Conservation (phyloP, 2,329 filamentous ascomycete genomes). For the Claviceps cyperi region DNA sequence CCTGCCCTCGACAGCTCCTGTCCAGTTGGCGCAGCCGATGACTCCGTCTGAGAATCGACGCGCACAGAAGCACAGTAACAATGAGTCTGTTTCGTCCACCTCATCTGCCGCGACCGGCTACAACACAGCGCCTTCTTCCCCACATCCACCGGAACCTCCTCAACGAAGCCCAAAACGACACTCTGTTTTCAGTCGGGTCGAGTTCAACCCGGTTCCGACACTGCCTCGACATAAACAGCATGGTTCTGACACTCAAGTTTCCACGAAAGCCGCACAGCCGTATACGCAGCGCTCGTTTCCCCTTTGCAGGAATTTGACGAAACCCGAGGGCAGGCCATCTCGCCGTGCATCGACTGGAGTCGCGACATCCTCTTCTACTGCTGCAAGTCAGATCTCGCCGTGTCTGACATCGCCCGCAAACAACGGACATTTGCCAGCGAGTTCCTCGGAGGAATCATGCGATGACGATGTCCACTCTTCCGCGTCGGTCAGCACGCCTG, state of each 20-base stretch:
- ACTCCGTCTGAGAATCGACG: neutral
- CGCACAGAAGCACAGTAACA: constrained; percentile 5
- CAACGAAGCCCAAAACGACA: constrained; percentile 15
- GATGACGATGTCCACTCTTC: constrained; percentile 23
- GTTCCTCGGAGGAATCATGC: constrained; percentile 24
- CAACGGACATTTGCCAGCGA: constrained; percentile 7
- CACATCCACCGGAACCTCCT: constrained; percentile 15
- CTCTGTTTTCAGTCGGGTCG: constrained; percentile 8
- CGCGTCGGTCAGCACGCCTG: constrained; percentile 23
- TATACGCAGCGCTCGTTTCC: constrained; percentile 1
- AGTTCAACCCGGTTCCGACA: constrained; percentile 1
- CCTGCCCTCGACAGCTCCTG: neutral
- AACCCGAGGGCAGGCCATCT: neutral
- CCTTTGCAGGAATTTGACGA: neutral
- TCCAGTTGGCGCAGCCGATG: neutral
- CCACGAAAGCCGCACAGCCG: neutral
- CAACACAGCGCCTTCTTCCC: constrained; percentile 8
- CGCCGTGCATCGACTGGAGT: neutral
- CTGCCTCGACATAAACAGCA: neutral
- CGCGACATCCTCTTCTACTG: neutral
- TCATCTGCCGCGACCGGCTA: constrained; percentile 6
- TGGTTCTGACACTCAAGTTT: neutral
- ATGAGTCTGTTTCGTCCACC: constrained; percentile 6
- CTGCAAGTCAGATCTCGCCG: neutral
- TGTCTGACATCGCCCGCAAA: neutral